Base-by-base conservation (phyloP, 495 filamentous ascomycete genomes). In the Baudoinia panamericana region DNA sequence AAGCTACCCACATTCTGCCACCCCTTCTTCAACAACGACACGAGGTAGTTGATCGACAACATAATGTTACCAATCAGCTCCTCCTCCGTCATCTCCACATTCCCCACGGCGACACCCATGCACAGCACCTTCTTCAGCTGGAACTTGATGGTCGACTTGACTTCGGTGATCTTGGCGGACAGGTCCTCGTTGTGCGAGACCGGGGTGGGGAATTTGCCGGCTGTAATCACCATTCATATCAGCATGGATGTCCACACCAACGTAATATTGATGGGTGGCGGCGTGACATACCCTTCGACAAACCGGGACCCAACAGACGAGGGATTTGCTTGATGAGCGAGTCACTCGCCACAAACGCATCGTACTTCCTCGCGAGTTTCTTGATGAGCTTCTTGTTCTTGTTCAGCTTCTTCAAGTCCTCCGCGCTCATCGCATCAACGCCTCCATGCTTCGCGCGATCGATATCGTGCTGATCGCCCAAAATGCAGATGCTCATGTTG, bases 371-470 rank as follows among this genome's bases (percentile, higher is more conserved):
- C 51, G 90, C 92, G 47, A 97, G 83, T 78, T 96, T 97, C 82
- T 97, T 97, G 80, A 97, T 95, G 56, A 97, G 77, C 78, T 97
- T 97, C 80, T 97, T 97, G 82, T 97, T 97, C 82, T 96, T 97
- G 78, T 97, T 97, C 51, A 97, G 82, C 80, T 97, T 97, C 82
- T 96, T 96, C 65, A 97, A 69, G 67, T 97, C 90, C 56, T 97
- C 90, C 48, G 82, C 67, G 60, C 82, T 90, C 87, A 96, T 96
- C 67, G 87, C 85, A 55, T 97, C 90, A 52, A 94, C 73, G 57
- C 83, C 84, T 57, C 84, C 82, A 70, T 97, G 90, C 77, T 97
- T 97, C 48, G 90, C 87, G 70, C 90, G 84, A 63, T 97, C 90
- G 59, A 97, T 93, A 77, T 97, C 90, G 73, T 95, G 86, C 75